Evolutionary conservation across 805 yeast species (phyloP).

Genomic region (Candida sakaeoensis): DNA sequence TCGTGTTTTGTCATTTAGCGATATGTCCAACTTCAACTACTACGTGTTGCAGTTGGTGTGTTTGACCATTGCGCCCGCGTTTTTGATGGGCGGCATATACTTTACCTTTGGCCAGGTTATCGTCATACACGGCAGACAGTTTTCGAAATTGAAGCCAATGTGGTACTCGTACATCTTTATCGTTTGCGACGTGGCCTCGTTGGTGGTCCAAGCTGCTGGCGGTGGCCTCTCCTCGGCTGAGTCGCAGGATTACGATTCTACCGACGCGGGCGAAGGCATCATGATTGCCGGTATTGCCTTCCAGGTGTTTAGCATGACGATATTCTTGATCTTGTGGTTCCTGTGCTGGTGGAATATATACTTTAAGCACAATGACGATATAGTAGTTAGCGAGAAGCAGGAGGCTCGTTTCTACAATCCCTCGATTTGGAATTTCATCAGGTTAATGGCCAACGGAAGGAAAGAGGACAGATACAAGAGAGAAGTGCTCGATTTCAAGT

Average conservation of each 20-base stretch:
- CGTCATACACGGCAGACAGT: slow-evolving; percentile 30
- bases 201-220: slow-evolving; percentile 36
- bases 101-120: slow-evolving; percentile 35
- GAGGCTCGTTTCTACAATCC: slow-evolving; percentile 11
- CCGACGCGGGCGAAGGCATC: slow-evolving; percentile 25
- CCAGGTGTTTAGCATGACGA: slow-evolving; percentile 34
- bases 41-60: slow-evolving; percentile 28
- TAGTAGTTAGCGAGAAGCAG: neutral
- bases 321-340: slow-evolving; percentile 31
- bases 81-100: slow-evolving; percentile 39
- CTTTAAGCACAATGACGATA: slow-evolving; percentile 13
- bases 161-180: slow-evolving; percentile 40
- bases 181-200: slow-evolving; percentile 29
- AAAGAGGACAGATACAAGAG: slow-evolving; percentile 17
- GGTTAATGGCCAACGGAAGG: slow-evolving; percentile 21
- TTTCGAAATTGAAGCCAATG: slow-evolving; percentile 35
- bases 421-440: slow-evolving; percentile 19
- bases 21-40: slow-evolving; percentile 16
- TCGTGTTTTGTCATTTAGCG: slow-evolving; percentile 25
- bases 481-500: slow-evolving; percentile 23
- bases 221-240: slow-evolving; percentile 32
- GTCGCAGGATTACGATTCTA: slow-evolving; percentile 14
- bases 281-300: slow-evolving; percentile 38
- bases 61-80: slow-evolving; percentile 37
- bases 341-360: slow-evolving; percentile 25